These are phyloP conservation scores for Aspergillus alliaceus DNA, from an alignment of 2,329 filamentous ascomycete species.

Conservation along the genomic window DNA sequence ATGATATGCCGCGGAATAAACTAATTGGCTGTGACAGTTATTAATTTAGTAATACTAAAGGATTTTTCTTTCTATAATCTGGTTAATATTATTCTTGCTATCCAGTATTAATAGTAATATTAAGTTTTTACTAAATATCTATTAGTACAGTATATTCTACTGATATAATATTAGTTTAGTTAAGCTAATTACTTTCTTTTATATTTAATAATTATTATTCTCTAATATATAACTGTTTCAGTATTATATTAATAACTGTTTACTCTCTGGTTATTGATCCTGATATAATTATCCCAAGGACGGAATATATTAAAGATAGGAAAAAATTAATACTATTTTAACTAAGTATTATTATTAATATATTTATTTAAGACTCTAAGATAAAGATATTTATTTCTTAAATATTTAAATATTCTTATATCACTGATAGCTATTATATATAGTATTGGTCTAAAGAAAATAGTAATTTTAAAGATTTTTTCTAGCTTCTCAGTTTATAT, in stretches of 20 bases:
- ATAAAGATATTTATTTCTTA: constrained; percentile 1
- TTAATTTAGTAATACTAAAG: no score
- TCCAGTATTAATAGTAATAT: no score
- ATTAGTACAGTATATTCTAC: no score
- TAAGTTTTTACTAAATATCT: no score
- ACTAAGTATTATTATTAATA: neutral
- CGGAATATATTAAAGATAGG: neutral
- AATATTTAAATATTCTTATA: constrained; percentile 4
- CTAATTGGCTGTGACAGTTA: no score
- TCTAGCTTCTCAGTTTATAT: neutral
- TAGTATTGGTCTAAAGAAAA: neutral
- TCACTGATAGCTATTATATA: neutral
- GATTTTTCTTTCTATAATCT: no score
- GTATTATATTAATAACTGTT: constrained; percentile 7
- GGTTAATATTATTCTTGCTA: no score
- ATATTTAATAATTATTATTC: no score
- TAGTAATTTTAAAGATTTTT: neutral
- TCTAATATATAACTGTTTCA: no score
- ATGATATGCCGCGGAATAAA: no score
- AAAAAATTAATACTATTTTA: neutral
- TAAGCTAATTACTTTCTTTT: no score
- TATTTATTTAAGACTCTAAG: constrained; percentile 1
- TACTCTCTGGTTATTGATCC: constrained; percentile 4
- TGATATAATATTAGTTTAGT: no score
- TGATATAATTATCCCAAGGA: neutral